These are phyloP conservation scores for Calocybe indica DNA, from an alignment of 768 basidiomycete species.

Conservation along the genomic window DNA sequence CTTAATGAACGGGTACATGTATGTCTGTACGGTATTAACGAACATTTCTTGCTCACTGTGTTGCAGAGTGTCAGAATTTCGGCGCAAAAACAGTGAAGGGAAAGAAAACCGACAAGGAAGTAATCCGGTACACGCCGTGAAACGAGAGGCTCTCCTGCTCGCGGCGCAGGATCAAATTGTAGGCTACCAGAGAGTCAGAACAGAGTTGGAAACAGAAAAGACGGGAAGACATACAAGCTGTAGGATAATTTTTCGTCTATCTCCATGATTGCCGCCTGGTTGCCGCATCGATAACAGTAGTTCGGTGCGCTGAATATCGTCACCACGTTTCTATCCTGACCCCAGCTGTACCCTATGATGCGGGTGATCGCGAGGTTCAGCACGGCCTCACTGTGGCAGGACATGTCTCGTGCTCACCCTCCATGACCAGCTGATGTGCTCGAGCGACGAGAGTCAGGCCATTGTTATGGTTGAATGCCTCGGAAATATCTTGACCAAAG, in stretches of 20 bases:
- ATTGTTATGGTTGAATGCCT: conserved; percentile 99
- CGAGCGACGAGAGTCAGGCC: conserved; percentile 93
- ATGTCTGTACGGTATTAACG: conserved; percentile 20
- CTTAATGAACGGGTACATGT: conserved; percentile 4
- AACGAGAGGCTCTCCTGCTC: conserved; percentile 97
- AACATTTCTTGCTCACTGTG: conserved; percentile 14
- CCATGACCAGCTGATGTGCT: conserved; percentile 95
- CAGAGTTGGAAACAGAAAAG: background rate
- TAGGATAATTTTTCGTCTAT: conserved; percentile 98
- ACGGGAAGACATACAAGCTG: conserved; percentile 63
- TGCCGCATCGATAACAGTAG: conserved; percentile 99
- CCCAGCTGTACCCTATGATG: conserved; percentile 83
- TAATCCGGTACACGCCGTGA: conserved; percentile 93
- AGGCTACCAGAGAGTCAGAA: conserved; percentile 48
- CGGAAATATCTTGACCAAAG: conserved; percentile 98
- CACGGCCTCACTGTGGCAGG: background rate
- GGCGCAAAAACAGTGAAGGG: background rate
- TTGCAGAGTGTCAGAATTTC: background rate
- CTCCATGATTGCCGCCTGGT: conserved; percentile 99
- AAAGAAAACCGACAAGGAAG: conserved; percentile 65
- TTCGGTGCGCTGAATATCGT: conserved; percentile 99
- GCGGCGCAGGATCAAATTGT: conserved; percentile 99
- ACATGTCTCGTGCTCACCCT: conserved; percentile 51
- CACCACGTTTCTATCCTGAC: conserved; percentile 97
- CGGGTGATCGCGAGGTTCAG: background rate